Base-by-base conservation (phyloP, 352 stramenopile species). In the Globisporangium sylvaticum region DNA sequence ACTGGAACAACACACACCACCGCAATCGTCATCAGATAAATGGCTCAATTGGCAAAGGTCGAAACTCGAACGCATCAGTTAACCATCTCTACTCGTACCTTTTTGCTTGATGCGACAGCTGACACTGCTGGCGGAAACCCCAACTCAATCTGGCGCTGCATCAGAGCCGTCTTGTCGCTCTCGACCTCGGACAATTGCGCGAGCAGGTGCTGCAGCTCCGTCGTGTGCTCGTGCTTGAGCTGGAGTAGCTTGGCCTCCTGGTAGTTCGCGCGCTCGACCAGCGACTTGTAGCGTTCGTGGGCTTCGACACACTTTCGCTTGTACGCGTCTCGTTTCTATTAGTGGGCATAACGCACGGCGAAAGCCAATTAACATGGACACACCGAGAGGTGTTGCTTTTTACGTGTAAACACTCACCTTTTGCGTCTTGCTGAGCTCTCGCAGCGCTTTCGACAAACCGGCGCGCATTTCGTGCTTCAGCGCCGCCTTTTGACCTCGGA, bases 221-320 rank as follows among this genome's bases (percentile, higher is more conserved):
- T 54, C 9, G 73, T 65, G 61, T 91, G 84, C 22, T 88, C 73
- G 34, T 88, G 75, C 39, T 87, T 83, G n/a, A 84, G 72, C 48
- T 87, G 80, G 14, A 80, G 66, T 15, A 91, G 61, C 10, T 78
- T 74, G 25, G 68, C 22, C n/a, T 89, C 83, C 48, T 80, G 66
- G 1, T 63, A 60, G 53, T 76, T 83, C 10, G 75, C 67, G 39
- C 89, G 81, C 27, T 75, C 65, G 6, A 78, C 48, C 53, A 90
- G 42, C 4, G 72, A 65, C 58, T 94, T 92, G 76, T 86, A 88
- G 22, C 74, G 78, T 59, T 90, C 82, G 71, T 94, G 87, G 61
- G 87, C 79, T 64, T 94, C 81, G 10, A 94, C 73, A 64, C 87
- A 94, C 48, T 92, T 94, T 27, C 77, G 75, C 50, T 94, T 94